A percentile compares a stretch with the other conserved stretches of the same genome.
Conservation (phyloP, 257 asterid genomes). For the Cruciata laevipes region DNA sequence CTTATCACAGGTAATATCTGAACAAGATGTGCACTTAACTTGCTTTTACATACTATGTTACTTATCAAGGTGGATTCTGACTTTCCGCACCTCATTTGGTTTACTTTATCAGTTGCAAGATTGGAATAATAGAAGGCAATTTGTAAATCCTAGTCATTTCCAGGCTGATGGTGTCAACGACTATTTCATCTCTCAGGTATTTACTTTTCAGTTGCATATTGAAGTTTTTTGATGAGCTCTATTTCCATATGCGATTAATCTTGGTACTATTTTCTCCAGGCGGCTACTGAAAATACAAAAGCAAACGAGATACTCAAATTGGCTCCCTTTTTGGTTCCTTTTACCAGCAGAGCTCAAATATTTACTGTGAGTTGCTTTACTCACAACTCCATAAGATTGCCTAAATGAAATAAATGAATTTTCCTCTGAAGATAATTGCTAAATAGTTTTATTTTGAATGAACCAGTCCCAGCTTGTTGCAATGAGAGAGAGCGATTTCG, state of each 20-base stretch:
- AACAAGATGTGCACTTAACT: background rate
- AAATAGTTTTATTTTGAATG: slow-evolving; percentile 6
- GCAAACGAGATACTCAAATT: slow-evolving; percentile 78
- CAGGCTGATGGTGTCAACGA: slow-evolving; percentile 95
- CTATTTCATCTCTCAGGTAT: slow-evolving; percentile 76
- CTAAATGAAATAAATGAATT: background rate
- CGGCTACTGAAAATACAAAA: slow-evolving; percentile 69
- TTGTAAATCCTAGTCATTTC: slow-evolving; percentile 80
- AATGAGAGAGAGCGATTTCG: slow-evolving; percentile 45
- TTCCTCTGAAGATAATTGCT: background rate
- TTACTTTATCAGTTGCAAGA: slow-evolving; percentile 69
- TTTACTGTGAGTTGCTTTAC: slow-evolving; percentile 57
- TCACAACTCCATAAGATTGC: background rate
- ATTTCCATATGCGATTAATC: slow-evolving; percentile 12
- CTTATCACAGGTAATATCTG: slow-evolving; percentile 70
- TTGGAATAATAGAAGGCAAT: slow-evolving; percentile 93
- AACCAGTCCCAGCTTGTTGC: slow-evolving; percentile 75
- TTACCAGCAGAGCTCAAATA: slow-evolving; percentile 90
- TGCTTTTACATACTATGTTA: slow-evolving; percentile 1
- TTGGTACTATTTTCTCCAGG: slow-evolving; percentile 40
- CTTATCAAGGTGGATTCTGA: background rate
- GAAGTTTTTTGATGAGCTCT: background rate
- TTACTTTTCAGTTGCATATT: slow-evolving; percentile 12
- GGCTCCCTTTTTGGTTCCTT: slow-evolving; percentile 97
- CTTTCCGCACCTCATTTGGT: slow-evolving; percentile 5